Base-by-base conservation (phyloP, 768 basidiomycete genomes). In the Leccinum rimulosum region DNA sequence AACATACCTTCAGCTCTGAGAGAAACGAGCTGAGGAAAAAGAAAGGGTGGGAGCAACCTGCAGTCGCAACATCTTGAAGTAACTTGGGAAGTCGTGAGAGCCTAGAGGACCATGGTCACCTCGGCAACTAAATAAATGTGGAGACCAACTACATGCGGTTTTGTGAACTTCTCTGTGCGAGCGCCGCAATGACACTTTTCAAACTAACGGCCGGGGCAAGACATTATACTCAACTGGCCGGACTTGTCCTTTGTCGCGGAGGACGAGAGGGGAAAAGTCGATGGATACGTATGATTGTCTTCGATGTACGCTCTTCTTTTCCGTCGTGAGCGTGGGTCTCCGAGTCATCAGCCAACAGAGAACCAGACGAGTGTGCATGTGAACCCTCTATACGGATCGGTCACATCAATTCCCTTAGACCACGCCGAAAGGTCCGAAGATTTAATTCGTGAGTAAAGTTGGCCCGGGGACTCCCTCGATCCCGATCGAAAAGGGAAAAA, bases 261-360 rank as follows among this genome's bases (percentile, higher is more conserved):
- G 51, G 77, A 82, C 51, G 74, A 76, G 33, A 69, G 67, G 25
- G 81, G 82, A 1, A 75, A 78, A 22, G 75, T 84, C 22, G 82
- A 84, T 1, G 83, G 83, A 10, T 84, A 83, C 64, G 82, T 84
- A n/a, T n/a, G n/a, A 15, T 64, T 84, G n/a, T 80, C 79, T 0
- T 82, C 82, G 51, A 81, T 84, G 83, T 83, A 53, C 35, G 79
- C 67, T 28, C 43, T 22, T n/a, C n/a, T 50, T 36, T 40, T 22
- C 28, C 14, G 19, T 54, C 33, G 35, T 22, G 17, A 12, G 47
- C 12, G 28, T 30, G 22, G 31, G 17, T 58, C 61, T n/a, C n/a
- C n/a, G n/a, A n/a, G n/a, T 67, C n/a, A 62, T 52, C 36, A 9
- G 19, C 22, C 6, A 12, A 48, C 25, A 72, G 71, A 60, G 71